Base-by-base conservation (phyloP, 805 yeast species). In the Metschnikowia santaceciliae region DNA sequence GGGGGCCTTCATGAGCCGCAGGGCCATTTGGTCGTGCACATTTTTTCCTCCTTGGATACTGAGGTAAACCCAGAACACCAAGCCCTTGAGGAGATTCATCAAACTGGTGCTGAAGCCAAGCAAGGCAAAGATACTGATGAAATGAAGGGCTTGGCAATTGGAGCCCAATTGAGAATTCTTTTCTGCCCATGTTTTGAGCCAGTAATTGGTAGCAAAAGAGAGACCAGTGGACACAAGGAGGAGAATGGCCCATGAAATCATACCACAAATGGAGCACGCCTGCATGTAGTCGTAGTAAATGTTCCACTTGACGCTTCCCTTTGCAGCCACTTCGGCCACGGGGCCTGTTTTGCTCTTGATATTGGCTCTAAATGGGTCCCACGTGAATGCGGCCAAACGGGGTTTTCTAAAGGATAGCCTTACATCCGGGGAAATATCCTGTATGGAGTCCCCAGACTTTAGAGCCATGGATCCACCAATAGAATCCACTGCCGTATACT, bases 101-200 rank as follows among this genome's bases (percentile, higher is more conserved):
- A 77, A 55, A 22, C 82, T 81, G 2, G 83, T 72, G 10, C 75
- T 67, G 22, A 84, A 52, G 13, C 89, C 88, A 49, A 85, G 68
- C 13, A 71, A 48, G 8, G 83, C 81, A 63, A 84, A 85, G 22
- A 83, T 59, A 1, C 73, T 71, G 52, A 84, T 78, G 63, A 74
- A 84, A 52, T 61, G 66, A 50, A 68, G 61, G 6, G 79, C 77
- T 41, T 76, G 57, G 4, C 63, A 60, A 54, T 81, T 83, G 1
- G 61, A 35, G 1, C 70, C 72, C 32, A 69, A 69, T 37, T 71
- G 68, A 7, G 70, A 64, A 55, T 79, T 79, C 33, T 61, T 55
- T 57, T 84, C 88, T 1, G 90, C 79, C 91, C 91, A 85, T 53
- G 76, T 71, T 56, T 84, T 84, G 57, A 85, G 71, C 84, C 88